Base-by-base conservation (phyloP, 148 eudicot genomes). In the Bassia scoparia region DNA sequence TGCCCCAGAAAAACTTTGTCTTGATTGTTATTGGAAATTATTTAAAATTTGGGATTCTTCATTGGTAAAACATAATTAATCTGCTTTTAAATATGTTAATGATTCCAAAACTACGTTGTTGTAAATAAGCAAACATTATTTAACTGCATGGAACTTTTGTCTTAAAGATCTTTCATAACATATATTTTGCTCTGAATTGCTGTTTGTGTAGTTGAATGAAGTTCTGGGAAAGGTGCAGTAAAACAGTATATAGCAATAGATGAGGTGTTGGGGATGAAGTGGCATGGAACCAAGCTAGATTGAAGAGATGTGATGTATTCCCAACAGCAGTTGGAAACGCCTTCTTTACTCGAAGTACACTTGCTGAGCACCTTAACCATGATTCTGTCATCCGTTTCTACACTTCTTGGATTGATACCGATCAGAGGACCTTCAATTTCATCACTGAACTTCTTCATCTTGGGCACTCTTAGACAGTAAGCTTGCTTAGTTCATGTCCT, bases 261-360 rank as follows among this genome's bases (percentile, higher is more conserved):
- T 68, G 59, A 68, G 33, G 59, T 68, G 0, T 48, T 48, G 38
- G 72, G 72, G 20, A 68, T 26, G 72, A 68, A 52, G 72, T 68
- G 38, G 72, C 72, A 52, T 68, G 72, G 72, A 68, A 68, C 43
- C 72, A 52, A 68, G 72, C 59, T 31, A 52, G 8, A 4, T 17
- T 68, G 5, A 52, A 50, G 37, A n/a, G 54, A 68, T 30, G 43
- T 68, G 7, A 7, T 68, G n/a, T 41, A 33, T 10, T 68, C 72
- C 3, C 72, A 58, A 20, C 41, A 68, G 30, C 59, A 68, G 20
- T 52, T 68, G 35, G 59, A 68, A n/a, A 35, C 56, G 72, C 17
- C 59, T 68, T 48, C 59, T 68, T 48, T 68, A 68, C 58, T 68
- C 59, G 72, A 68, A 52, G 72, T 68, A 10, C 72, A 68, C 35